phyloP scores from a whole-genome alignment of 139 green algal genomes.

The Klebsormidium nitens region DNA sequence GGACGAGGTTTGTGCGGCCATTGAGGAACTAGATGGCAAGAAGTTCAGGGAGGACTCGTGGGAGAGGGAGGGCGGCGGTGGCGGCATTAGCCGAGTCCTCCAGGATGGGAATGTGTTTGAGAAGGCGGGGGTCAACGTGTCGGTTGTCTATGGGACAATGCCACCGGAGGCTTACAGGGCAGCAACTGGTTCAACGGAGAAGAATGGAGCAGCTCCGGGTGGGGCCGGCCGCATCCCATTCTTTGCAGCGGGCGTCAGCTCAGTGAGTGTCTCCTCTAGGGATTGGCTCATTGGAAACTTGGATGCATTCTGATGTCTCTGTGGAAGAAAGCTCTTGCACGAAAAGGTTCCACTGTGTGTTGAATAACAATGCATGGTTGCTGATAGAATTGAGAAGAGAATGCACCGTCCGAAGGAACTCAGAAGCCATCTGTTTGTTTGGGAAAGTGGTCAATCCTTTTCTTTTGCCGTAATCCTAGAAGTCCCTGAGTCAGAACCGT shows the following conservation, averaged over 20 bases:
- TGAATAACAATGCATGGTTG: too few species aligned
- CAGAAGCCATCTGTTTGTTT: too few species aligned
- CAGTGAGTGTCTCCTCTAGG: conserved; percentile 38
- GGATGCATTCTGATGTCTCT: too few species aligned
- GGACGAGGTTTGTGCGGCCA: conserved; percentile 79
- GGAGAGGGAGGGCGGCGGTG: conserved; percentile 67
- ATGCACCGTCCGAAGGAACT: too few species aligned
- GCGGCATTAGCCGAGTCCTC: conserved; percentile 94
- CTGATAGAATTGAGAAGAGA: too few species aligned
- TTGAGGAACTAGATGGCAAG: conserved; percentile 82
- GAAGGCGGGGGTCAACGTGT: conserved; percentile 92
- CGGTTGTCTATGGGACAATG: conserved; percentile 97
- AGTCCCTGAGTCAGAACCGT: too few species aligned
- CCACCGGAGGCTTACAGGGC: conserved; percentile 92
- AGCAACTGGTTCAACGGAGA: conserved; percentile 53
- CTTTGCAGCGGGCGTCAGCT: conserved; percentile 94
- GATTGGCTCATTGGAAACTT: too few species aligned
- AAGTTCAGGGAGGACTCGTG: conserved; percentile 93
- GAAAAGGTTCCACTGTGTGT: too few species aligned
- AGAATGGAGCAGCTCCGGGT: background rate
- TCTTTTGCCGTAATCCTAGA: too few species aligned
- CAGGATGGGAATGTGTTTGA: conserved; percentile 84
- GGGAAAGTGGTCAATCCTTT: too few species aligned
- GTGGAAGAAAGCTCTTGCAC: too few species aligned
- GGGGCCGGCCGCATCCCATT: conserved; percentile 81